These are phyloP conservation scores for Fusarium camptoceras DNA, from an alignment of 2,329 filamentous ascomycete species.

Conservation along the genomic window DNA sequence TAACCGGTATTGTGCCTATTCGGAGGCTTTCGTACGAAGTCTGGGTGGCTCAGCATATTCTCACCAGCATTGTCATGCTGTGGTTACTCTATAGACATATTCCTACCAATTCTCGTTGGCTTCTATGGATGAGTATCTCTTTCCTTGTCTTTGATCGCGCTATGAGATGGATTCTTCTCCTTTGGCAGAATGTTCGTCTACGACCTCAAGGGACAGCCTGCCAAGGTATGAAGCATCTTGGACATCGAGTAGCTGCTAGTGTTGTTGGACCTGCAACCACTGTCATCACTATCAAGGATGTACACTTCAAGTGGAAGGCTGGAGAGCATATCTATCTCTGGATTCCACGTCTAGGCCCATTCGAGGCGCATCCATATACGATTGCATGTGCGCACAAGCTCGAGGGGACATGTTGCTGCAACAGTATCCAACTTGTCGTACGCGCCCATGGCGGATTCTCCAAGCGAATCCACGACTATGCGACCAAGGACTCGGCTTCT, in stretches of 20 bases:
- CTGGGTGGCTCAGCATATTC: conserved; percentile 75
- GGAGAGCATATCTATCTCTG: conserved; percentile 72
- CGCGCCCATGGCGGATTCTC: conserved; percentile 69
- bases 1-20: conserved; percentile 72
- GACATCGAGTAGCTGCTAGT: conserved; percentile 63
- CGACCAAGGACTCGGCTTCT: conserved; percentile 52
- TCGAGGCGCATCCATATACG: conserved; percentile 72
- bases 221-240: conserved; percentile 61
- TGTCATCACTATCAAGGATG: conserved; percentile 69
- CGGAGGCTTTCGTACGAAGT: conserved; percentile 76
- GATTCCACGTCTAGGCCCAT: conserved; percentile 64
- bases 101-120: conserved; percentile 67
- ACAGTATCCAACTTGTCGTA: conserved; percentile 69
- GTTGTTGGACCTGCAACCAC: conserved; percentile 65
- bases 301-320: conserved; percentile 68
- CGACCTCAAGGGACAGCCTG: conserved; percentile 57
- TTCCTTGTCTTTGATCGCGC: conserved; percentile 72
- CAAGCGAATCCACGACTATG: conserved; percentile 61
- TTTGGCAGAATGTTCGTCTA: conserved; percentile 65
- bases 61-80: conserved; percentile 70
- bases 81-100: conserved; percentile 74
- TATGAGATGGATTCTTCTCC: conserved; percentile 60
- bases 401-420: conserved; percentile 65
- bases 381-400: conserved; percentile 67
- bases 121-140: conserved; percentile 74